Conservation (phyloP, 306 rosid genomes). For the Senna tora region DNA sequence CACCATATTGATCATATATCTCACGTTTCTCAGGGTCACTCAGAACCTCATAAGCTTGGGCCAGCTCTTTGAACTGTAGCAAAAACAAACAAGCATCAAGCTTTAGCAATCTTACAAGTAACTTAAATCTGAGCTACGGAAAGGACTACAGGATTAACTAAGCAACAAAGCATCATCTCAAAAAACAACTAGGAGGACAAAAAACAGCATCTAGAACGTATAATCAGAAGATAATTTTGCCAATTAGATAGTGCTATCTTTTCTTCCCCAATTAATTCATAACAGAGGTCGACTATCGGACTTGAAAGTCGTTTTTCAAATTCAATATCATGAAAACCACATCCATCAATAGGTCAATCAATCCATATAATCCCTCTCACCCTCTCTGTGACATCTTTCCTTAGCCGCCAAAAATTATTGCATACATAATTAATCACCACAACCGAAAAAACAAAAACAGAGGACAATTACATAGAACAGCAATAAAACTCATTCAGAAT, state of each 20-base stretch:
- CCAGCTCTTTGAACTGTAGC: slow-evolving; percentile 79
- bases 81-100: background rate
- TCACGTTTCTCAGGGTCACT: slow-evolving; percentile 92
- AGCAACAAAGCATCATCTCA: background rate
- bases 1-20: slow-evolving; percentile 85
- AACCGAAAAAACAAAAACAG: no score
- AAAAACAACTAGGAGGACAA: background rate
- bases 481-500: background rate
- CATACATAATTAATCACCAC: background rate
- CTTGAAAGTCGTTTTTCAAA: background rate
- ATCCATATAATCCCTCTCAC: background rate
- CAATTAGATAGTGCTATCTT: no score
- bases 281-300: background rate
- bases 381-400: background rate
- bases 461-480: no score
- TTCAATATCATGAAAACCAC: background rate
- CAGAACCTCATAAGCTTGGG: slow-evolving; percentile 85
- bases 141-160: background rate
- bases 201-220: background rate
- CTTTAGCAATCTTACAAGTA: background rate
- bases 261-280: background rate
- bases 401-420: background rate
- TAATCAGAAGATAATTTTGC: background rate
- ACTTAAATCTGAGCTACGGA: background rate
- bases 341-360: background rate